Percentiles rank a stretch among this genome's conserved stretches.
Conservation (phyloP, 495 filamentous ascomycete species). For the Podospora pseudocomata region DNA sequence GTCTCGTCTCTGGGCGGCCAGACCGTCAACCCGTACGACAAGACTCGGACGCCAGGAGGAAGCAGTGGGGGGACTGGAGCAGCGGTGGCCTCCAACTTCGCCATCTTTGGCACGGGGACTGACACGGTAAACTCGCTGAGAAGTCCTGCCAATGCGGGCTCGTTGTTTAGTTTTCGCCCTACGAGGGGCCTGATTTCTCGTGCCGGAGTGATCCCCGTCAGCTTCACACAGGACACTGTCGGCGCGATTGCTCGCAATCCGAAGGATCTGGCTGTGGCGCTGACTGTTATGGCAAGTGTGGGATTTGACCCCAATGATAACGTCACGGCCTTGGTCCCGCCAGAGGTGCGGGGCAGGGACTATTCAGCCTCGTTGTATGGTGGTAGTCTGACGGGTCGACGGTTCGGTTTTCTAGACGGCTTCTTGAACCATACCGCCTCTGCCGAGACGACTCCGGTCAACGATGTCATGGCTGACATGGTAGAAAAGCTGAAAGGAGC, state of each 20-base stretch:
- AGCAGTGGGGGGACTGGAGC: conserved; percentile 62
- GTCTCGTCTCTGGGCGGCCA: conserved; percentile 61
- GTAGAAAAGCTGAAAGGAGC: conserved; percentile 34
- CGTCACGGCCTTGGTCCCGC: conserved; percentile 39
- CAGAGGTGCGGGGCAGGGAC: conserved; percentile 34
- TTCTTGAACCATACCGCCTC: conserved; percentile 45
- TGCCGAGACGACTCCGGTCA: conserved; percentile 53
- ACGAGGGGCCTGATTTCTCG: conserved; percentile 54
- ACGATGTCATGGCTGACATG: conserved; percentile 40
- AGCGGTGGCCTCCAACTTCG: conserved; percentile 56
- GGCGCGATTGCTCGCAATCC: conserved; percentile 57
- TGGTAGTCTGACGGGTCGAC: conserved; percentile 38
- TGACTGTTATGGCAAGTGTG: conserved; percentile 55
- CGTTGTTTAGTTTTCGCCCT: conserved; percentile 58
- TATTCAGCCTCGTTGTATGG: conserved; percentile 38
- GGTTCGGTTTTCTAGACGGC: conserved; percentile 47
- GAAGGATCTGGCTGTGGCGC: conserved; percentile 50
- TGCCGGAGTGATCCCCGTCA: conserved; percentile 57
- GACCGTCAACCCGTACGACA: conserved; percentile 61
- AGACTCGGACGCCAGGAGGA: conserved; percentile 58
- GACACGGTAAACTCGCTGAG: conserved; percentile 63
- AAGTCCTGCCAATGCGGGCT: conserved; percentile 60
- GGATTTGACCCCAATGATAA: conserved; percentile 47
- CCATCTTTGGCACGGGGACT: conserved; percentile 55
- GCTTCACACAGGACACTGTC: conserved; percentile 57